Conservation (phyloP, 2,329 filamentous ascomycete genomes). For the Claviceps maximensis region DNA sequence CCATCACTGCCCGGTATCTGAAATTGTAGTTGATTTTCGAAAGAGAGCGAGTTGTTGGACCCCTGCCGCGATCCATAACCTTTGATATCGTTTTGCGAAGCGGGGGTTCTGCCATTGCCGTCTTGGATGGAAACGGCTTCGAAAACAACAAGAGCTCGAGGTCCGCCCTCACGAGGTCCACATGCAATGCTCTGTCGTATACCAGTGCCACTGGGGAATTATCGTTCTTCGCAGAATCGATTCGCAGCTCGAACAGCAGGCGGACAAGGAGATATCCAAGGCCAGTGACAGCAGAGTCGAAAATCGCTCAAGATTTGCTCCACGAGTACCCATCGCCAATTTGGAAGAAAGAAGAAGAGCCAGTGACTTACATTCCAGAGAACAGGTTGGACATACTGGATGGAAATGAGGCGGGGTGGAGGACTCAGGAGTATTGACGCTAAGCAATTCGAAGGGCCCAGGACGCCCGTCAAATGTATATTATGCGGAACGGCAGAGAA, state of each 20-base stretch:
- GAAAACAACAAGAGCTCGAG: neutral
- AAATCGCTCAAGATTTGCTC: neutral
- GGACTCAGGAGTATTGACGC: conserved; percentile 3
- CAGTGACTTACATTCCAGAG: conserved; percentile 44
- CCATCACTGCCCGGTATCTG: neutral
- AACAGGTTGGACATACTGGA: conserved; percentile 45
- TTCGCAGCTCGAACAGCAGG: neutral
- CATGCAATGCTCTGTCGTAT: neutral
- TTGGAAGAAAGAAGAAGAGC: neutral
- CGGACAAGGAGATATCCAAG: neutral
- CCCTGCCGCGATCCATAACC: neutral
- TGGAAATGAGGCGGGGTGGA: conserved; percentile 6
- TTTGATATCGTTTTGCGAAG: neutral
- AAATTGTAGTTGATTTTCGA: neutral
- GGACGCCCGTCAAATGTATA: conserved; percentile 5
- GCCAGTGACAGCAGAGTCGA: neutral
- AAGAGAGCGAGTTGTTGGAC: neutral
- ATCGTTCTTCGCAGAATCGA: neutral
- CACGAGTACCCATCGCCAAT: neutral
- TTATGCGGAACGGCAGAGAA: conserved; percentile 2
- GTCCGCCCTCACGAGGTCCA: neutral
- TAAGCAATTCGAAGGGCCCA: conserved; percentile 1
- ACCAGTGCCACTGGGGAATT: neutral
- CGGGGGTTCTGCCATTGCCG: neutral
- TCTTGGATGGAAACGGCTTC: neutral